Evolutionary conservation across 768 basidiomycete genomes (phyloP).

Genomic region (Cystoderma amianthinum): DNA sequence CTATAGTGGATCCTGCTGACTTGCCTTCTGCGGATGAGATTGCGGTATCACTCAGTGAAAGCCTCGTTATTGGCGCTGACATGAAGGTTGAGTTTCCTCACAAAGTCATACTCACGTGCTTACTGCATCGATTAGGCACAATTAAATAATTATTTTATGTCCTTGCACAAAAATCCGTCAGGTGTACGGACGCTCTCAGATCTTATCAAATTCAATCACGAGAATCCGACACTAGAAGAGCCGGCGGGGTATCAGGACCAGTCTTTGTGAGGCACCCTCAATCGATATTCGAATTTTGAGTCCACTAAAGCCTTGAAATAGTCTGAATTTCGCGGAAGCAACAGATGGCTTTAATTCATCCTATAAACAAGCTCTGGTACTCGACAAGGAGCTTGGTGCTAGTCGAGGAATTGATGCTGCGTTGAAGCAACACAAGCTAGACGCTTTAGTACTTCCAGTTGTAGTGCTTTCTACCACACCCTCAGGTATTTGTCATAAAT

Average conservation of each 20-base stretch:
- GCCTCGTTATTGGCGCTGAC: neutral
- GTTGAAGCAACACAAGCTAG: conserved; percentile 35
- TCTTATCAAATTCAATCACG: conserved; percentile 49
- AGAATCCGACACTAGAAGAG: conserved; percentile 42
- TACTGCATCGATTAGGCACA: conserved; percentile 30
- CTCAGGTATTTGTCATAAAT: neutral
- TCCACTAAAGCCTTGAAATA: neutral
- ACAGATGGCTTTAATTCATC: conserved; percentile 33
- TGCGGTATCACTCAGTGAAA: neutral
- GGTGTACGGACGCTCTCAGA: conserved; percentile 50
- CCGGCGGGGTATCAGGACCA: conserved; percentile 31
- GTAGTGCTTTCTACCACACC: neutral
- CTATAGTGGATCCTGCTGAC: conserved; percentile 57
- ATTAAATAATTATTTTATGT: conserved; percentile 39
- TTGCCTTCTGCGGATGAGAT: conserved; percentile 13
- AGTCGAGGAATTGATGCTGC: conserved; percentile 48
- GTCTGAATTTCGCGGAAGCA: conserved; percentile 28
- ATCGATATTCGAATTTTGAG: neutral
- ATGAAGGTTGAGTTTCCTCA: neutral
- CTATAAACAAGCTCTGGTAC: conserved; percentile 36
- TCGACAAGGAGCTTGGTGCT: conserved; percentile 38
- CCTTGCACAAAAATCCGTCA: conserved; percentile 43
- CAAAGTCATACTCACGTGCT: conserved; percentile 1
- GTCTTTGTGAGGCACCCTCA: conserved; percentile 17
- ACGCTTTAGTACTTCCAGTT: conserved; percentile 46